Evolutionary conservation across 495 filamentous ascomycete species (phyloP).

Genomic region (Xylaria nigripes): DNA sequence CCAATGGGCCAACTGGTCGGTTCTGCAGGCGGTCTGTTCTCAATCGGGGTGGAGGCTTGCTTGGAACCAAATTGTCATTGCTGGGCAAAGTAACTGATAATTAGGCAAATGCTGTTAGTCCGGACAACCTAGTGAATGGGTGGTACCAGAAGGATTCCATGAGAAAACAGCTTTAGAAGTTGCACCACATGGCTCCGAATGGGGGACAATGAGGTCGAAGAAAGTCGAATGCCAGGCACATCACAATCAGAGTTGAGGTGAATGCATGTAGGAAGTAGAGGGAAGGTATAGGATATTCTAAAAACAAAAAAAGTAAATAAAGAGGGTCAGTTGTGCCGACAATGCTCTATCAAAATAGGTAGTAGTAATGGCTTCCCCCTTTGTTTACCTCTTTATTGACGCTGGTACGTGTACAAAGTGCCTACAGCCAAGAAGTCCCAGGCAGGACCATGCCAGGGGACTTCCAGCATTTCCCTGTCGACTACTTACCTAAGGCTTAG

Average conservation of each 20-base stretch:
- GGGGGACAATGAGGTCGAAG: neutral
- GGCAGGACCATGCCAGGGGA: neutral
- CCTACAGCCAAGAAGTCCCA: neutral
- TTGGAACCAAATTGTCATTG: neutral
- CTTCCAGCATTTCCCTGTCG: neutral
- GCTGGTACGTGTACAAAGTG: neutral
- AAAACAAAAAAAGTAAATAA: too few relatives aligned
- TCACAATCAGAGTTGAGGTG: neutral
- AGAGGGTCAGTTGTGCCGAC: too few relatives aligned
- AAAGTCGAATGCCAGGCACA: neutral
- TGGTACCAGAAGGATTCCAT: neutral
- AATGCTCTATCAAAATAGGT: too few relatives aligned
- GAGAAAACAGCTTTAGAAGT: neutral
- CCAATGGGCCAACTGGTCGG: neutral
- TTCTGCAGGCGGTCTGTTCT: neutral
- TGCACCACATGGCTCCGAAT: slow-evolving; percentile 1
- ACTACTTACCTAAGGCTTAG: neutral
- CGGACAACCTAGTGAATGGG: neutral
- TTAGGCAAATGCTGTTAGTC: neutral
- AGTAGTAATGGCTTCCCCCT: neutral
- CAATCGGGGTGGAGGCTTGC: neutral
- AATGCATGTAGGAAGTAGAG: neutral
- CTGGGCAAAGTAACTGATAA: neutral
- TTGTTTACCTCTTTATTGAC: neutral
- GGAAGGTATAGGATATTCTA: too few relatives aligned